Conservation (phyloP, 2,329 filamentous ascomycete species). For the Microdochium bolleyi region DNA sequence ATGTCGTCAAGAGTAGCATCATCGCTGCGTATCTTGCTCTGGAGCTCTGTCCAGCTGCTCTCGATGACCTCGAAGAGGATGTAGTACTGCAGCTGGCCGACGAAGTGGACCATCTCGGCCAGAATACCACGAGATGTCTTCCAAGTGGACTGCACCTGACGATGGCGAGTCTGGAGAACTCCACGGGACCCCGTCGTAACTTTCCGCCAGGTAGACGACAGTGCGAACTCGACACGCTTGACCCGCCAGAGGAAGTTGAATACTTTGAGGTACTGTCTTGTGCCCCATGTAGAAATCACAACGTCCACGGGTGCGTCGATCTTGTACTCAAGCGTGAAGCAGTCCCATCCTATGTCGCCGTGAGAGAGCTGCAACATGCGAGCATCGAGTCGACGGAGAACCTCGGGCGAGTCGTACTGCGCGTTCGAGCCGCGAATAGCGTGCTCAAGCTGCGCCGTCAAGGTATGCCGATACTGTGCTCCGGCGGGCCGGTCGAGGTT, state of each 20-base stretch:
- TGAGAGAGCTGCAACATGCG: conserved; percentile 95
- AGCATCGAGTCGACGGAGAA: conserved; percentile 86
- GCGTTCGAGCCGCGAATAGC: conserved; percentile 96
- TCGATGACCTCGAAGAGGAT: conserved; percentile 99
- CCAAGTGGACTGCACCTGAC: conserved; percentile 70
- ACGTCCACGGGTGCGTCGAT: conserved; percentile 95
- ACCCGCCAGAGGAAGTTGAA: conserved; percentile 99
- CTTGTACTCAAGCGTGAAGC: conserved; percentile 97
- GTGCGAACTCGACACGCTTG: conserved; percentile 92
- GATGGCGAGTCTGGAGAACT: conserved; percentile 71
- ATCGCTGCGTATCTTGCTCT: conserved; percentile 73
- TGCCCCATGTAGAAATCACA: conserved; percentile 92
- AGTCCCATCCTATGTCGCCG: conserved; percentile 97
- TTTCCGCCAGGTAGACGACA: conserved; percentile 85
- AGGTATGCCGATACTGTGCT: conserved; percentile 89
- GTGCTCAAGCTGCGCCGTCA: conserved; percentile 96
- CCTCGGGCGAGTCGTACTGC: conserved; percentile 88
- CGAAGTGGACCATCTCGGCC: conserved; percentile 97
- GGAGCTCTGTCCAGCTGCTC: conserved; percentile 85
- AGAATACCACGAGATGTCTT: conserved; percentile 81
- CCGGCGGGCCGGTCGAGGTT: conserved; percentile 95
- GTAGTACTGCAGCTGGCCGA: conserved; percentile 96
- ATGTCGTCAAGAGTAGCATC: conserved; percentile 91
- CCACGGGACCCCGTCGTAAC: conserved; percentile 92
- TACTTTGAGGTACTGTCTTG: conserved; percentile 93